Percentiles rank a stretch among this genome's conserved stretches.
Evolutionary conservation across 306 rosid genomes (phyloP).

Genomic region (Quercus berberidifolia): DNA sequence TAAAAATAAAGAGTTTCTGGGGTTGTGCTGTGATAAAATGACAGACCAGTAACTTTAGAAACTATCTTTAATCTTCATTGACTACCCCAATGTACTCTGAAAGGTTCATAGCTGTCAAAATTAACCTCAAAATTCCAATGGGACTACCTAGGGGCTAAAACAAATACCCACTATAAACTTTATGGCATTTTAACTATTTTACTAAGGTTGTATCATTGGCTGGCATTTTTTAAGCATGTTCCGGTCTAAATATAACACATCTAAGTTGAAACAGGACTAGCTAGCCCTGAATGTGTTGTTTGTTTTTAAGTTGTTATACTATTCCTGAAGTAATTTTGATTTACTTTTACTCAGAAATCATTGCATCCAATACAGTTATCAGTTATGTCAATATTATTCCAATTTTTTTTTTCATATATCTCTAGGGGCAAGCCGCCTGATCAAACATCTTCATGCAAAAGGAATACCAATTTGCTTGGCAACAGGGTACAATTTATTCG

Average conservation of each 20-base stretch:
- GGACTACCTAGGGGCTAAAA: no score
- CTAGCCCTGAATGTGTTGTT: neutral
- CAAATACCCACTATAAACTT: no score
- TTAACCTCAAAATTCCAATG: no score
- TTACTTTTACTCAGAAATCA: neutral
- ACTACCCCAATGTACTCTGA: neutral
- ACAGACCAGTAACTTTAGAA: neutral
- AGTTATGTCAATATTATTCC: conserved; percentile 6
- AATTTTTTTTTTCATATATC: neutral
- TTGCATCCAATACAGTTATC: neutral
- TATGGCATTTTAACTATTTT: no score
- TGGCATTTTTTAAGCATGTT: neutral
- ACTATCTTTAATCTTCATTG: neutral
- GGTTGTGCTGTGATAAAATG: neutral
- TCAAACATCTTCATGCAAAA: conserved; percentile 72
- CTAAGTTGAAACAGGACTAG: neutral
- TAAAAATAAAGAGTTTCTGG: neutral
- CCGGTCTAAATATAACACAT: neutral
- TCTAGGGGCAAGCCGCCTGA: conserved; percentile 73
- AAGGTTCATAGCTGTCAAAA: neutral
- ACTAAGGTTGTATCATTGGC: neutral
- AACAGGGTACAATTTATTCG: conserved; percentile 58
- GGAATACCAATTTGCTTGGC: conserved; percentile 79
- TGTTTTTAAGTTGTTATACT: neutral
- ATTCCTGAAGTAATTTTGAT: neutral